Conservation (phyloP, 495 filamentous ascomycete genomes). For the Lasiosphaeriaceae sp. region DNA sequence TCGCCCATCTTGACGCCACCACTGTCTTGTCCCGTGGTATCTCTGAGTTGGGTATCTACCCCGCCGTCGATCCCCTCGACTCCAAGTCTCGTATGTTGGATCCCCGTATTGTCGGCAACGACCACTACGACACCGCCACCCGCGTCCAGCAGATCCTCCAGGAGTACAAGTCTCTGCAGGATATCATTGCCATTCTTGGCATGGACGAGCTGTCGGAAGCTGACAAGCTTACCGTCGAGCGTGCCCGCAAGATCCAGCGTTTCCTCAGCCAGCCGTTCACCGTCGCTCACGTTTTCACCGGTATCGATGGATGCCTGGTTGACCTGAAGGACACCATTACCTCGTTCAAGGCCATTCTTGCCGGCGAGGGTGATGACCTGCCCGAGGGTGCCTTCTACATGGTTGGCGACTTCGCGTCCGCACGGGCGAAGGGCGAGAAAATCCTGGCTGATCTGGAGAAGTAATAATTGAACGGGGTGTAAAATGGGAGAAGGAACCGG, state of each 20-base stretch:
- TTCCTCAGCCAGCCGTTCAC: conserved; percentile 99
- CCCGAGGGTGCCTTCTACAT: conserved; percentile 97
- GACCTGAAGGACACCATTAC: conserved; percentile 97
- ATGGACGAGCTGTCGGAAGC: conserved; percentile 99
- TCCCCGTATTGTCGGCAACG: conserved; percentile 94
- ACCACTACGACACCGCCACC: conserved; percentile 94
- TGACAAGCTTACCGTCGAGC: conserved; percentile 99
- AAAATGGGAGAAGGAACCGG: conserved; percentile 28
- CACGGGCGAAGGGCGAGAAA: conserved; percentile 97
- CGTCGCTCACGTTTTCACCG: conserved; percentile 96
- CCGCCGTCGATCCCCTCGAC: conserved; percentile 98
- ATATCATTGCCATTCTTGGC: conserved; percentile 99
- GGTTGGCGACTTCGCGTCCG: conserved; percentile 94
- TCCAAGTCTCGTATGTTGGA: conserved; percentile 99
- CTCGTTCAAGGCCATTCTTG: conserved; percentile 96
- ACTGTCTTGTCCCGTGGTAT: conserved; percentile 99
- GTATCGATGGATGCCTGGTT: conserved; percentile 96
- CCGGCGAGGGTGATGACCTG: conserved; percentile 90
- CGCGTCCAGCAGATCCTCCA: conserved; percentile 98
- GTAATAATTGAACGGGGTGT: conserved; percentile 56
- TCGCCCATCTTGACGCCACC: conserved; percentile 99
- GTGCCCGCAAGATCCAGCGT: conserved; percentile 98
- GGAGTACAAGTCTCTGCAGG: conserved; percentile 99
- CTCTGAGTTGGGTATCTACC: conserved; percentile 99
- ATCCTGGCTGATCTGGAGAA: conserved; percentile 92